Evolutionary conservation across 2,329 filamentous ascomycete species (phyloP).

Genomic region (Graphiopsis chlorocephala): DNA sequence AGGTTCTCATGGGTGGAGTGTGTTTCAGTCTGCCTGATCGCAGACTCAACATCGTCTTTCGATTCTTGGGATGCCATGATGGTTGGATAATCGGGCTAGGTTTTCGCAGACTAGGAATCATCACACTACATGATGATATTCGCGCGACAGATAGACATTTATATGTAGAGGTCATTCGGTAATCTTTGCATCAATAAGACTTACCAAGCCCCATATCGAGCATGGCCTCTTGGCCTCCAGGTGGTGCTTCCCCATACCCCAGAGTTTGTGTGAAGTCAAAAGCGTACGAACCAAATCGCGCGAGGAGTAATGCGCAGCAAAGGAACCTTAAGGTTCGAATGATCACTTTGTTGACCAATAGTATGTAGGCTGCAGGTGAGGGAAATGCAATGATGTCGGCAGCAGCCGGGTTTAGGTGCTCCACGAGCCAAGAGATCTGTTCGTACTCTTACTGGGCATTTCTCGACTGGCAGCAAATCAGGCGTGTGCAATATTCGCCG

Average conservation of each 20-base stretch:
- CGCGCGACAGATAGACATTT: background rate
- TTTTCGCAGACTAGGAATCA: background rate
- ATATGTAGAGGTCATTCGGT: background rate
- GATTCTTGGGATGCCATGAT: background rate
- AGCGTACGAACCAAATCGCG: background rate
- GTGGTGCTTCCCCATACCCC: background rate
- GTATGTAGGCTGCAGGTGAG: background rate
- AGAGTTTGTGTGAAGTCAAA: background rate
- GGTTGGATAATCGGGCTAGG: background rate
- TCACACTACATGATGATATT: background rate
- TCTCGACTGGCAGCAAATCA: background rate
- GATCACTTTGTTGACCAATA: background rate
- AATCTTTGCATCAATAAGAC: background rate
- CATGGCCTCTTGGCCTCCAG: background rate
- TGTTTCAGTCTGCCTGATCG: background rate
- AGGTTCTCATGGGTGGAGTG: background rate
- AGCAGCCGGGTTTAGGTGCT: background rate
- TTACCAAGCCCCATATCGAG: background rate
- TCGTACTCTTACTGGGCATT: background rate
- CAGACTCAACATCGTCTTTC: background rate
- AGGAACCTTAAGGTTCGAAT: background rate
- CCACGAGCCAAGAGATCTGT: background rate
- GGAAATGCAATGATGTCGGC: background rate
- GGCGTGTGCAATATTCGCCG: background rate
- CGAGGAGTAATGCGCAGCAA: background rate